Evolutionary conservation across 2,329 filamentous ascomycete genomes (phyloP).

Genomic region (Aspergillus persii): DNA sequence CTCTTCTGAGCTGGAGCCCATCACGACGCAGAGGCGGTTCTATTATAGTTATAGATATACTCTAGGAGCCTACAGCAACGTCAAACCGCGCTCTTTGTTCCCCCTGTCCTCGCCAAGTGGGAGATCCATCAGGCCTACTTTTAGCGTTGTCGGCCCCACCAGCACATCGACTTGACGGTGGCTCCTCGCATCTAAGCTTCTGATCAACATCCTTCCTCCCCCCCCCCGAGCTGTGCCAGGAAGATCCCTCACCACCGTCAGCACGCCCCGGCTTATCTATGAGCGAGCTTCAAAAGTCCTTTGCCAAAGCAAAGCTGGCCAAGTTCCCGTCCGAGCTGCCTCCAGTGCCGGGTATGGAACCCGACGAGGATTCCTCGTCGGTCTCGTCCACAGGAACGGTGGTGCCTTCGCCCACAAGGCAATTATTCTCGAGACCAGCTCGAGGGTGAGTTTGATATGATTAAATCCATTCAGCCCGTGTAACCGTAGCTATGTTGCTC

Average conservation of each 20-base stretch:
- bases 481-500: not conserved
- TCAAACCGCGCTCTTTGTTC: too few species aligned
- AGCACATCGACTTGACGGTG: not conserved
- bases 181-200: not conserved
- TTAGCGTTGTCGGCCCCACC: not conserved
- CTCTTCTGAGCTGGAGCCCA: too few species aligned
- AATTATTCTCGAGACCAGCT: constrained; percentile 67
- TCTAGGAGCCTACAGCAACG: too few species aligned
- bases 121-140: not conserved
- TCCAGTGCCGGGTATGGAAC: constrained; percentile 40
- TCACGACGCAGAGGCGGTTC: too few species aligned
- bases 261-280: constrained; percentile 45
- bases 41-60: too few species aligned
- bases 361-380: constrained; percentile 70
- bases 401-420: constrained; percentile 71
- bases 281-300: constrained; percentile 78
- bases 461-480: not conserved
- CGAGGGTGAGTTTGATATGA: constrained; percentile 55
- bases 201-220: not conserved
- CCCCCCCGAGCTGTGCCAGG: not conserved
- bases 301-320: constrained; percentile 71
- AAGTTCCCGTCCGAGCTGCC: constrained; percentile 58
- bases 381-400: constrained; percentile 91
- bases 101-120: not conserved
- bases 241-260: not conserved